phyloP scores from a whole-genome alignment of 306 rosid genomes.

The Bauhinia variegata region DNA sequence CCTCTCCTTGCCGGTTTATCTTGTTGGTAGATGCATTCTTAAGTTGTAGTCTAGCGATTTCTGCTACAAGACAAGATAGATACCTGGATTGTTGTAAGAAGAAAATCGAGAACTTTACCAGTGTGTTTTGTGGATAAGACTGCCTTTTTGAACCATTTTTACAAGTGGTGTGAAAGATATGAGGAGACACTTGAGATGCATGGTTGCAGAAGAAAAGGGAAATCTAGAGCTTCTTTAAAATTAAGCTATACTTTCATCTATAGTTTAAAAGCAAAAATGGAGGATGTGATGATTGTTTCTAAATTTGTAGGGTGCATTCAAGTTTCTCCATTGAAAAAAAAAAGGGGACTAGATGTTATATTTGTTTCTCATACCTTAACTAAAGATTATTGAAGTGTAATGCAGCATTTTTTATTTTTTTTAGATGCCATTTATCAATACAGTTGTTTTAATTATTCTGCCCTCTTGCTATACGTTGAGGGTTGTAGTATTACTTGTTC shows the following conservation, averaged over 20 bases:
- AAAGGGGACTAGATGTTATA: constrained; percentile 9
- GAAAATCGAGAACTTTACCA: too few relatives aligned
- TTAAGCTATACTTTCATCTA: not conserved
- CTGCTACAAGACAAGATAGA: constrained; percentile 12
- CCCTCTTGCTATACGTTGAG: constrained; percentile 30
- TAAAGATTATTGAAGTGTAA: constrained; percentile 4
- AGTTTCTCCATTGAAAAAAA: not conserved
- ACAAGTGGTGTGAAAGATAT: constrained; percentile 8
- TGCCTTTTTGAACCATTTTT: constrained; percentile 10
- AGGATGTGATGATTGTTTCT: constrained; percentile 22
- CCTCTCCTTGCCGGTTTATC: too few relatives aligned
- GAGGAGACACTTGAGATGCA: constrained; percentile 22
- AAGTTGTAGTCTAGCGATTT: constrained; percentile 11
- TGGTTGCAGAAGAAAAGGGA: constrained; percentile 26
- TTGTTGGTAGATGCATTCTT: constrained; percentile 14
- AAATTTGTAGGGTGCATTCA: not conserved
- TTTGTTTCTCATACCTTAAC: not conserved
- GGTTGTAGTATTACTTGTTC: constrained; percentile 29
- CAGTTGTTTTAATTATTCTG: constrained; percentile 33
- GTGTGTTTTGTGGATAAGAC: constrained; percentile 22
- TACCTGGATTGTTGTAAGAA: not conserved
- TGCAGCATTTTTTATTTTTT: constrained; percentile 18
- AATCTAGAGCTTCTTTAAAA: constrained; percentile 12
- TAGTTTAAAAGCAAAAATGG: not conserved
- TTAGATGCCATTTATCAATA: constrained; percentile 25